These are phyloP conservation scores for Podaxis carcinomalis DNA, from an alignment of 768 basidiomycete genomes.

Conservation along the genomic window DNA sequence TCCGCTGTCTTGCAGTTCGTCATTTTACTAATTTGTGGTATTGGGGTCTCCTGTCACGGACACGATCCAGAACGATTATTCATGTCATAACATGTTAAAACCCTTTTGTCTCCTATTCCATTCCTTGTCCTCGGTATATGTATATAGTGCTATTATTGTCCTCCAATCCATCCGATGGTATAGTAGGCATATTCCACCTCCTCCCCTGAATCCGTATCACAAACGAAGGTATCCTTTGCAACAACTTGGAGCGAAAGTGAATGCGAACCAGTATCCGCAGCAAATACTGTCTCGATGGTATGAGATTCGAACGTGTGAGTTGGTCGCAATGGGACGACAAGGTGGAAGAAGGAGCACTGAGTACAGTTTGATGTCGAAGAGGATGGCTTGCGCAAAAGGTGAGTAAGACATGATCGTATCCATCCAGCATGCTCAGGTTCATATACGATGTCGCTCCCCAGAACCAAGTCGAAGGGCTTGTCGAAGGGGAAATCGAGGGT, in stretches of 20 bases:
- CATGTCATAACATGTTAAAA: neutral
- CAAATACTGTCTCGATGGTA: constrained; percentile 55
- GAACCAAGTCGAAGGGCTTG: constrained; percentile 58
- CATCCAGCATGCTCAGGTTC: constrained; percentile 65
- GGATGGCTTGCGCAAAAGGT: constrained; percentile 36
- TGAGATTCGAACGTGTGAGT: constrained; percentile 59
- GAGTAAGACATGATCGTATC: constrained; percentile 59
- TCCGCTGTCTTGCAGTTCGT: neutral
- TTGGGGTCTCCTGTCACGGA: neutral
- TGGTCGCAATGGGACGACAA: constrained; percentile 70
- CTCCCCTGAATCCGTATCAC: constrained; percentile 44
- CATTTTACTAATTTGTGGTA: neutral
- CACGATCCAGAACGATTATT: neutral
- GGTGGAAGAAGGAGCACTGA: constrained; percentile 47
- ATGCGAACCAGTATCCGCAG: constrained; percentile 2
- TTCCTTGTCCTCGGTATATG: neutral
- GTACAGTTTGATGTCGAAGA: neutral
- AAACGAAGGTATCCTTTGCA: constrained; percentile 48
- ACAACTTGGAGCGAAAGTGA: constrained; percentile 7
- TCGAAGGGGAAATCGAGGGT: constrained; percentile 22
- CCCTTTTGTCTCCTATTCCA: constrained; percentile 5
- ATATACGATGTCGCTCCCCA: constrained; percentile 85
- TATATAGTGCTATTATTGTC: neutral
- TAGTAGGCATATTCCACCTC: constrained; percentile 71
- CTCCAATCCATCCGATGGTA: constrained; percentile 58